Base-by-base conservation (phyloP, 2,329 filamentous ascomycete genomes). In the Sclerotinia nivalis region DNA sequence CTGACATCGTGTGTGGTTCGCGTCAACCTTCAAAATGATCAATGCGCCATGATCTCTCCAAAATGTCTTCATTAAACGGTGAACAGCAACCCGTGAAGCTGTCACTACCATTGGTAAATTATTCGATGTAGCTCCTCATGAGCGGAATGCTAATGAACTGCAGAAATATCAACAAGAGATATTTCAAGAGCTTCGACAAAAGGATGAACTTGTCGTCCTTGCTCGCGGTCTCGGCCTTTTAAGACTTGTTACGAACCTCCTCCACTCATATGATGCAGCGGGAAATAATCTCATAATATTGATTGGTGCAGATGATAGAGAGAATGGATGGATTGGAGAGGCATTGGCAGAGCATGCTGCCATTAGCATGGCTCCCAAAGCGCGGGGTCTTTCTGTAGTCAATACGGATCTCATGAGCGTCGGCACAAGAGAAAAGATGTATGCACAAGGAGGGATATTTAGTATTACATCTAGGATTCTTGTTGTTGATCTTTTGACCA, bases 241-340 rank as follows among this genome's bases (percentile, higher is more conserved):
- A 79, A 93, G 93, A 74, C 88, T 99, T 70, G 87, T 97, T 77
- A 96, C 93, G n/a, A 99, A 98, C 79, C 87, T 99, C 52, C 88
- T 99, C 40, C 96, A 99, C 81, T 94, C 94, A 28, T 97, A 97
- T 82, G 96, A 99, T 85, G 94, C 93, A 1, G 93, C 93, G 4
- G 96, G 96, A 20, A 96, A 96, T 81, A 98, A 97, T 78, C 84
- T 99, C 68, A 90, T 99, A 62, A 84, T 99, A 58, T 82, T 99
- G 28, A 89, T 98, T 55, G 94, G 93, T 13, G 94, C 96, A 49
- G 92, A 96, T 71, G 93, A 97, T 47, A 89, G 92, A 71, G 96
- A 99, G 78, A 97, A 97, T 87, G 90, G 91, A 69, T 98, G 95
- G 94, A 93, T 99, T 71, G 96, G 96, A 74, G 96, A 98, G 83